These are phyloP conservation scores for Mortierella sp. DNA, from an alignment of 371 early-diverging fungal genomes.

Conservation along the genomic window DNA sequence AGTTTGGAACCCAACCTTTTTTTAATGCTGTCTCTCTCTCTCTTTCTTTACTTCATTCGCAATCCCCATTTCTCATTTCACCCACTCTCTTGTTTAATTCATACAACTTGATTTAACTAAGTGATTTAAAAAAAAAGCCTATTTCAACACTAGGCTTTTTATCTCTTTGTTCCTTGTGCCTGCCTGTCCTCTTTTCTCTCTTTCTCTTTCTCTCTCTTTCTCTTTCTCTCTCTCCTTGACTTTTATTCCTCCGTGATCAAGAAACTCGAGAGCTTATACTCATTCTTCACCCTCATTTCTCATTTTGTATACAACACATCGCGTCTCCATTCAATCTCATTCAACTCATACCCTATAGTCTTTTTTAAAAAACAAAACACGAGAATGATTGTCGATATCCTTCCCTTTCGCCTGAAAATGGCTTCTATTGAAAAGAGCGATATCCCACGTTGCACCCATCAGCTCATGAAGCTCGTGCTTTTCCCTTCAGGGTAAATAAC, in stretches of 20 bases:
- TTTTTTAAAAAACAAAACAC: neutral
- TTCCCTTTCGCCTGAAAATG: constrained; percentile 49
- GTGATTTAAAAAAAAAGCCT: too few relatives aligned
- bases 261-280: constrained; percentile 10
- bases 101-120: too few relatives aligned
- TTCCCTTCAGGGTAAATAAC: constrained; percentile 44
- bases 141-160: too few relatives aligned
- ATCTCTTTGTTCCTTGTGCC: too few relatives aligned
- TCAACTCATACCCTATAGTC: neutral
- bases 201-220: constrained; percentile 5
- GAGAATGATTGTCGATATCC: constrained; percentile 54
- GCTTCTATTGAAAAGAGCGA: constrained; percentile 48
- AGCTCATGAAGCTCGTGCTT: constrained; percentile 55
- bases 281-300: neutral
- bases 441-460: constrained; percentile 57
- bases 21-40: neutral
- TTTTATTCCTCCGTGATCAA: constrained; percentile 15
- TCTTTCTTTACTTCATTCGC: constrained; percentile 6
- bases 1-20: neutral
- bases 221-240: constrained; percentile 3
- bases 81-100: too few relatives aligned
- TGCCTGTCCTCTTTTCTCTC: too few relatives aligned
- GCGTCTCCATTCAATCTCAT: neutral
- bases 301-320: neutral
- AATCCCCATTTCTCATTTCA: too few relatives aligned